These are phyloP conservation scores for Solanum etuberosum DNA, from an alignment of 257 asterid genomes.

Conservation along the genomic window DNA sequence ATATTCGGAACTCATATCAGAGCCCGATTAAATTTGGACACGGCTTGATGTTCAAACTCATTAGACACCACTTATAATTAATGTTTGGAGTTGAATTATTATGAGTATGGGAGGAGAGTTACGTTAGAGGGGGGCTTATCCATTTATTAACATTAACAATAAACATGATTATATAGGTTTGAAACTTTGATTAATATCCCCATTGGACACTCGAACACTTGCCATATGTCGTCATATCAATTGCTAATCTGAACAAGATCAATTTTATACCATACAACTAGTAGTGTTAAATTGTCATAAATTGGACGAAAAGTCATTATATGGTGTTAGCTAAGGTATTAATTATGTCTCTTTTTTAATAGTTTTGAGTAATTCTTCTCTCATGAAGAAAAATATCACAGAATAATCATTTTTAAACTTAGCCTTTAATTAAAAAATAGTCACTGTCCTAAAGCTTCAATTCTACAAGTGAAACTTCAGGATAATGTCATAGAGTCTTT, in stretches of 20 bases:
- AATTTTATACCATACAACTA: background rate
- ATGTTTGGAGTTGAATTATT: background rate
- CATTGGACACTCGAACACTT: background rate
- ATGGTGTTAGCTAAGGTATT: background rate
- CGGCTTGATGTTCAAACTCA: background rate
- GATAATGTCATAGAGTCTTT: background rate
- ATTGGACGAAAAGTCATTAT: no score
- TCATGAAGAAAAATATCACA: background rate
- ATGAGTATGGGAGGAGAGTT: background rate
- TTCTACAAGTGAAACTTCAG: background rate
- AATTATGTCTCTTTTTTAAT: background rate
- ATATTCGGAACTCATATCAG: rapidly evolving
- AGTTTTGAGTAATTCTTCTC: no score
- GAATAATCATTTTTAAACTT: no score
- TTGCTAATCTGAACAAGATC: background rate
- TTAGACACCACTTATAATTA: background rate
- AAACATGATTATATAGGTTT: background rate
- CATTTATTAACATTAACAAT: background rate
- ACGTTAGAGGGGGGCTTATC: background rate
- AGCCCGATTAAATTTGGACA: rapidly evolving
- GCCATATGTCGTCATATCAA: background rate
- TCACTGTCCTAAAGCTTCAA: background rate
- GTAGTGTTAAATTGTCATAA: background rate
- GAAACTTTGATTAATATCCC: no score
- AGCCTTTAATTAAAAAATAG: background rate